Evolutionary conservation across 1,284 basidiomycete genomes (phyloP), one percentile per base, ranked within the genome.

Genomic region (Moniliophthora roreri): DNA sequence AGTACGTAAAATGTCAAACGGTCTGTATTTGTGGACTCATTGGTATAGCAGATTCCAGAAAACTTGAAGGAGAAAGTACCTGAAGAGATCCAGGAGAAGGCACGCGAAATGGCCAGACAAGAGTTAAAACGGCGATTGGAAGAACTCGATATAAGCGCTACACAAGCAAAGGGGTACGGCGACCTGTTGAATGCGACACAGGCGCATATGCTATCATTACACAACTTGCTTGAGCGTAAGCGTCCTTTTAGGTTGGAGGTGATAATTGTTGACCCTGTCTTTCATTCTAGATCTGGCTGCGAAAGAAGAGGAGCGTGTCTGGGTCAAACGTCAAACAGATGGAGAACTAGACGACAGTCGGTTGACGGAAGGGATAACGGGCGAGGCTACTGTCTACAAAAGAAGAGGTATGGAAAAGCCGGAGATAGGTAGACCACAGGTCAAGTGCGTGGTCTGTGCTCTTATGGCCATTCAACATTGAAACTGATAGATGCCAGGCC

Each of bases 291-390:
- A 85, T 62, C 75, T 87, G 18, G 74, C 82, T 9, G 82, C 83
- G 0, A 84, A 80, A 54, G 84, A 86, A 59, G 84, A 86, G 60
- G 84, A 85, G 58, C 77, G 83, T 7, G 76, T 86, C 2, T 87
- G 83, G 84, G 71, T 86, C 16, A 87, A 85, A 62, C 77, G 84
- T 3, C 84, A 85, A 64, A 85, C 80, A 0, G 84, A 86, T 60
- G 84, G 84, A 23, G 84, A 87, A 60, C 70, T 87, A 3, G 84
- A 87, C 55, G 83, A 85, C 62, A 80, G 73, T 55, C 73, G 83
- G n/a, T 62, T 87, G 48, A 83, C 81, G 3, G 84, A 87, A 62
- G 84, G 84, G 15, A 61, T 86, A 24, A 86, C 84, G 7, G 84
- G 84, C 6, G 84, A 87, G 63, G 73, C 81, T 4, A 82, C 82